Evolutionary conservation across 2,329 filamentous ascomycete species (phyloP).

Genomic region (Aspergillus persii): DNA sequence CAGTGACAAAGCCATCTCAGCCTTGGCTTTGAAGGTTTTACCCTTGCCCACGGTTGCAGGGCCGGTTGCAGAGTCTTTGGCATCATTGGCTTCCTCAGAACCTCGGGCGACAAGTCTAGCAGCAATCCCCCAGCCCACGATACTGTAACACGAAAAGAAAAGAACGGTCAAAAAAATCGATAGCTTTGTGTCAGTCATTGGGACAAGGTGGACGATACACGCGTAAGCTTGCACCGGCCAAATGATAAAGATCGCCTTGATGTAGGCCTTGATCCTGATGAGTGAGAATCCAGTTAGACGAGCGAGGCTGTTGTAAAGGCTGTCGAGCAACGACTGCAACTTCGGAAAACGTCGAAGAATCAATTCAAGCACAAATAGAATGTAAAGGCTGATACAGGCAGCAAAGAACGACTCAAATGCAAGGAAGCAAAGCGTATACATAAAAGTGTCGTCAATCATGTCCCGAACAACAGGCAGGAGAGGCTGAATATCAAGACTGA

Average conservation of each 20-base stretch:
- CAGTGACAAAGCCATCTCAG: neutral
- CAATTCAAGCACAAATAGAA: neutral
- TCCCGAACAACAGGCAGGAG: neutral
- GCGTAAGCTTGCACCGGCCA: neutral
- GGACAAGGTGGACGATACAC: neutral
- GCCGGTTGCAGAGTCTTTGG: neutral
- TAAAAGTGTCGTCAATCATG: neutral
- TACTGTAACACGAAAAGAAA: neutral
- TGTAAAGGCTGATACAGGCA: neutral
- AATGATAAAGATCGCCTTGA: neutral
- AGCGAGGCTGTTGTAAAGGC: neutral
- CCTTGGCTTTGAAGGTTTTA: neutral
- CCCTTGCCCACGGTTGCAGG: neutral
- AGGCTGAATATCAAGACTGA: neutral
- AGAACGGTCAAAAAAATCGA: neutral
- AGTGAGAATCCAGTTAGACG: neutral
- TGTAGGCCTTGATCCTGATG: neutral
- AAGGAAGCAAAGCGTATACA: neutral
- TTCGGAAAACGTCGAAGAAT: neutral
- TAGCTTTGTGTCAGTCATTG: neutral
- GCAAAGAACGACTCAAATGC: neutral
- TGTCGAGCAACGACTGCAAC: neutral
- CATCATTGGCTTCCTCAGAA: neutral
- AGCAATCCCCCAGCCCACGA: neutral
- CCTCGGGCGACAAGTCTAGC: neutral